These are phyloP conservation scores for Coniferiporia weirii DNA, from an alignment of 1,284 basidiomycete genomes.

Conservation along the genomic window DNA sequence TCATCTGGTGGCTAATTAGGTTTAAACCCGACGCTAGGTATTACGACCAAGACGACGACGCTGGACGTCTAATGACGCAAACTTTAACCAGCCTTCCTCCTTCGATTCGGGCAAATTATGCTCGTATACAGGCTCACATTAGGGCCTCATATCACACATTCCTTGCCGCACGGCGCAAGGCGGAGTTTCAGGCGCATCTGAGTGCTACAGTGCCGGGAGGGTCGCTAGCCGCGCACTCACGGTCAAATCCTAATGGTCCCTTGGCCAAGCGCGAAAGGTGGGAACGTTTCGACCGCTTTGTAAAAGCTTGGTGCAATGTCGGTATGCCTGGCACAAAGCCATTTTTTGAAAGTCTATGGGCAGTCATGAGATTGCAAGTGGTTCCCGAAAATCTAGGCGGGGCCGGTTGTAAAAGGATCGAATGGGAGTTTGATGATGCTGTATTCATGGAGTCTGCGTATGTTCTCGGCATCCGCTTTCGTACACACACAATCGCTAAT, in stretches of 20 bases:
- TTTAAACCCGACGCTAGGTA: constrained; percentile 45
- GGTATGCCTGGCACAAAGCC: constrained; percentile 78
- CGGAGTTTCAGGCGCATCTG: constrained; percentile 73
- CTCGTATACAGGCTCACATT: constrained; percentile 70
- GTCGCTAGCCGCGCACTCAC: constrained; percentile 62
- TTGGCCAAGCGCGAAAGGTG: constrained; percentile 69
- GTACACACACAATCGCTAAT: constrained; percentile 12
- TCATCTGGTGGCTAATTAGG: background rate
- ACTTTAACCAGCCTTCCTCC: constrained; percentile 69
- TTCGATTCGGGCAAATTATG: constrained; percentile 70
- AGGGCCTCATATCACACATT: constrained; percentile 71
- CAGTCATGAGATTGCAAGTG: constrained; percentile 65
- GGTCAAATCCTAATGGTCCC: constrained; percentile 53
- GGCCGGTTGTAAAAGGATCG: constrained; percentile 56
- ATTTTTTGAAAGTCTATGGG: constrained; percentile 75
- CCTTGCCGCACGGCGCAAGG: constrained; percentile 59
- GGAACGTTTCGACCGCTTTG: constrained; percentile 64
- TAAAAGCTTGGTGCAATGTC: constrained; percentile 70
- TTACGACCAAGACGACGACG: constrained; percentile 68
- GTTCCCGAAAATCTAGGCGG: constrained; percentile 69
- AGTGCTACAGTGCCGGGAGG: constrained; percentile 66
- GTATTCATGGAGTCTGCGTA: constrained; percentile 81
- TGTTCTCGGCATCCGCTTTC: constrained; percentile 31
- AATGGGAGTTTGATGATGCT: constrained; percentile 80
- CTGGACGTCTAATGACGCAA: constrained; percentile 72